Evolutionary conservation across 257 asterid genomes (phyloP).

Genomic region (Jacaranda copaia): DNA sequence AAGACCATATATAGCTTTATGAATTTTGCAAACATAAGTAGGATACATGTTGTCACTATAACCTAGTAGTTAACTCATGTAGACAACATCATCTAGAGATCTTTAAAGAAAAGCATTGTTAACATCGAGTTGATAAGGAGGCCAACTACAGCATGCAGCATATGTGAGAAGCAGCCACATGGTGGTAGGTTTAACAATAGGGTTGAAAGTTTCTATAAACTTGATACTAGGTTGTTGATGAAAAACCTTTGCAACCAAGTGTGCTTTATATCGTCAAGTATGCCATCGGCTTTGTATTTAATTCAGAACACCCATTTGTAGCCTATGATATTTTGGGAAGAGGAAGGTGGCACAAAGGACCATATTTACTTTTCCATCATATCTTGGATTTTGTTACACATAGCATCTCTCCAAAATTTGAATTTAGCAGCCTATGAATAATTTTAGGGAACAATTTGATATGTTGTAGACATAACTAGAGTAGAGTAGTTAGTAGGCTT

Average conservation of each 20-base stretch:
- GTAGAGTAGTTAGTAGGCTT: too few relatives aligned
- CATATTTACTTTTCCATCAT: background rate
- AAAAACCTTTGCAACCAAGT: background rate
- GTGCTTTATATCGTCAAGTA: background rate
- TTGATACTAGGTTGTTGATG: background rate
- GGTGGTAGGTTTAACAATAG: background rate
- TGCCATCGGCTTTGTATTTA: background rate
- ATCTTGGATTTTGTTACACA: background rate
- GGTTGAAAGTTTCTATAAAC: background rate
- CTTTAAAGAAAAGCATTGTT: background rate
- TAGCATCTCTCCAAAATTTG: background rate
- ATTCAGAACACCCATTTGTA: conserved; percentile 1
- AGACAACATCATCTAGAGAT: background rate
- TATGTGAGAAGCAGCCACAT: background rate
- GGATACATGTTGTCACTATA: background rate
- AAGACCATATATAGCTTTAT: background rate
- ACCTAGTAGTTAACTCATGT: background rate
- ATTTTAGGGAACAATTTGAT: background rate
- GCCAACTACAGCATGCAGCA: background rate
- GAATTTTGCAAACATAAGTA: background rate
- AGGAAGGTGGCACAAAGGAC: background rate
- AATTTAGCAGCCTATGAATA: background rate
- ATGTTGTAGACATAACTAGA: too few relatives aligned
- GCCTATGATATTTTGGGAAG: background rate
- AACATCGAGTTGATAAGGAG: background rate